These are phyloP conservation scores for Phoma sp. DNA, from an alignment of 2,329 filamentous ascomycete species.

Conservation along the genomic window DNA sequence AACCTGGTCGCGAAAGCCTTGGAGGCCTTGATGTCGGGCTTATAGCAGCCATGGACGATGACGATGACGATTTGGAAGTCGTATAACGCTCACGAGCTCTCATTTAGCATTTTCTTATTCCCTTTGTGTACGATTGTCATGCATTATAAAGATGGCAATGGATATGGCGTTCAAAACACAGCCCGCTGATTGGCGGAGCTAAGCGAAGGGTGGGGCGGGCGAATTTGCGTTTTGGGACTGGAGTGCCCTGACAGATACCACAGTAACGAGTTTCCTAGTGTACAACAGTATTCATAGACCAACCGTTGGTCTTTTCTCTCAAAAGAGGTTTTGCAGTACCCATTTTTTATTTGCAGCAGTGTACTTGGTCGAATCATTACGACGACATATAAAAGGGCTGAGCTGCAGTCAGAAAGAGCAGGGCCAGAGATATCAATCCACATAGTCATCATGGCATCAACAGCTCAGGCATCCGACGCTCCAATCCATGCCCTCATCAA, in stretches of 20 bases:
- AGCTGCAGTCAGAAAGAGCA: background rate
- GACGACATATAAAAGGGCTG: background rate
- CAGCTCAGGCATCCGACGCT: slow-evolving; percentile 5
- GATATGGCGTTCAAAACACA: slow-evolving; percentile 27
- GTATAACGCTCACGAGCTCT: slow-evolving; percentile 43
- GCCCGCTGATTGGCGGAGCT: slow-evolving; percentile 37
- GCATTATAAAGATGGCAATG: slow-evolving; percentile 6
- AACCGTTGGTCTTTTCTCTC: slow-evolving; percentile 10
- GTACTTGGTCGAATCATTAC: background rate
- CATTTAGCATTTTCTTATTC: background rate
- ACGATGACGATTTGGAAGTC: slow-evolving; percentile 58
- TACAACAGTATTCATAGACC: slow-evolving; percentile 19
- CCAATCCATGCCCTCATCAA: slow-evolving; percentile 73
- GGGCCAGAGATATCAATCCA: background rate
- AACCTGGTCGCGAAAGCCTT: slow-evolving; percentile 56
- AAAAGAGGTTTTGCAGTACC: slow-evolving; percentile 1
- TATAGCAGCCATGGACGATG: slow-evolving; percentile 47
- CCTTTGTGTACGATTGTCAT: slow-evolving; percentile 9
- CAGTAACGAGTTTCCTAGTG: slow-evolving; percentile 24
- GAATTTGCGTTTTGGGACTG: slow-evolving; percentile 21
- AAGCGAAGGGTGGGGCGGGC: slow-evolving; percentile 33
- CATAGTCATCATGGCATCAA: slow-evolving; percentile 16
- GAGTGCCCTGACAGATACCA: slow-evolving; percentile 18
- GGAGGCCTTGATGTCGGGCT: slow-evolving; percentile 44
- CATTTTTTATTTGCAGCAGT: background rate